Base-by-base conservation (phyloP, 345 rosid genomes). In the Pelargonium nanum region DNA sequence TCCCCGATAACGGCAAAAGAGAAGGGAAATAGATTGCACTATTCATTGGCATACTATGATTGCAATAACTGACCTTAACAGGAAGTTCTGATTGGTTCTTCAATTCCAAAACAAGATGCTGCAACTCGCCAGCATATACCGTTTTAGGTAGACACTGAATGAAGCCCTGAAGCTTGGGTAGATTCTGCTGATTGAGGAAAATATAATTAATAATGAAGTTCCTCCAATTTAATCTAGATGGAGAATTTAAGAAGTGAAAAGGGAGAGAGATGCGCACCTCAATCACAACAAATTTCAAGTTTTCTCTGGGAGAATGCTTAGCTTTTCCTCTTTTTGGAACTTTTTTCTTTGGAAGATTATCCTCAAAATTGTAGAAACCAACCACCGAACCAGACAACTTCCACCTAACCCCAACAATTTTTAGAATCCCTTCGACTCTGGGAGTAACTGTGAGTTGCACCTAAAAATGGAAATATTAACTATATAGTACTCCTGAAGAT, bases 371-470 rank as follows among this genome's bases (percentile, higher is more conserved):
- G 65, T 75, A 78, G 52, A 78, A 81, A 67, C 99, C 90, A 70
- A 76, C 75, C 24, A 89, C 78, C 44, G 87, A 93, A 68, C 88
- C 89, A 58, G 92, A 85, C 59, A 93, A 62, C 75, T 85, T 85
- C 99, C 99, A 93, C 70, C 87, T 84, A 57, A 93, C 84, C 55
- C 99, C 99, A 20, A 81, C 80, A 78, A 93, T 80, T 74, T 77
- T 93, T 56, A 93, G 85, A 73, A 63, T 69, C 69, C 99, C 97
- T 89, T 89, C 97, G 48, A 74, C 81, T 61, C 65, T 74, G 22
- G 99, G 95, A 64, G 90, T 93, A 58, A 93, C 96, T 22, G 79
- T 79, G 51, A 87, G 85, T 80, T 86, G 84, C 72, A 87, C 96
- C 99, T 93, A 78, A 53, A 69, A 24, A 68, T 55, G 22, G 51